phyloP scores from a whole-genome alignment of 2,329 filamentous ascomycete genomes.

The Lecanicillium sp. region DNA sequence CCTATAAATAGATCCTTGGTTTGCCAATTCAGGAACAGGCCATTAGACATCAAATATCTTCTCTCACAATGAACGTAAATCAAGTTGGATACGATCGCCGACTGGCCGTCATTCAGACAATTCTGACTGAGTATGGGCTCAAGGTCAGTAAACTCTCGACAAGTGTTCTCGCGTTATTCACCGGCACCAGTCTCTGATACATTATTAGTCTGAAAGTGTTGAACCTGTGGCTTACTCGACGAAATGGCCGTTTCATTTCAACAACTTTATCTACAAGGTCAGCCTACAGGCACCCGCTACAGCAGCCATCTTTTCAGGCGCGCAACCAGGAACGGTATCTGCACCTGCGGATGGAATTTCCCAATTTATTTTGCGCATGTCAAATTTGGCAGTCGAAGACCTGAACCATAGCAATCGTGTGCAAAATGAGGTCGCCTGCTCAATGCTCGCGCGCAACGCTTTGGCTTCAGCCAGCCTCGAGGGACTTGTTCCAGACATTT shows the following conservation, averaged over 20 bases:
- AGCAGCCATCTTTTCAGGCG: background rate
- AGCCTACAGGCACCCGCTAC: conserved; percentile 7
- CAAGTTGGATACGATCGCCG: conserved; percentile 1
- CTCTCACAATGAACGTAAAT: conserved; percentile 4
- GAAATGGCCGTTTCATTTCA: conserved; percentile 6
- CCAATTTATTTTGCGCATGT: conserved; percentile 14
- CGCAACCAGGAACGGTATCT: conserved; percentile 6
- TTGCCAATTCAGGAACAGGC: too few species aligned
- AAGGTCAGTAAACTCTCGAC: too few species aligned
- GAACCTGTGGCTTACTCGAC: background rate
- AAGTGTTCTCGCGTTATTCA: too few species aligned
- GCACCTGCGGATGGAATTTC: background rate
- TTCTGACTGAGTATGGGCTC: background rate
- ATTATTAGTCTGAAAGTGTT: background rate
- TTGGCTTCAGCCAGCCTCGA: conserved; percentile 2
- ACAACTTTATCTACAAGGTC: conserved; percentile 20
- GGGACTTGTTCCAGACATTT: conserved; percentile 19
- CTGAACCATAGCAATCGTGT: conserved; percentile 18
- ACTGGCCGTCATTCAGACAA: background rate
- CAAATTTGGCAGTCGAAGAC: conserved; percentile 14
- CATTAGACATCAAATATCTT: too few species aligned
- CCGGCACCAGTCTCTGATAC: too few species aligned
- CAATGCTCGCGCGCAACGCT: conserved; percentile 18
- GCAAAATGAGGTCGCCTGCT: conserved; percentile 24
- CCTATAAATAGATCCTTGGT: too few species aligned